A percentile compares a stretch with the other conserved stretches of the same genome.
These are phyloP conservation scores for Cryptococcus depauperatus DNA, from an alignment of 1,284 basidiomycete species.

Conservation along the genomic window DNA sequence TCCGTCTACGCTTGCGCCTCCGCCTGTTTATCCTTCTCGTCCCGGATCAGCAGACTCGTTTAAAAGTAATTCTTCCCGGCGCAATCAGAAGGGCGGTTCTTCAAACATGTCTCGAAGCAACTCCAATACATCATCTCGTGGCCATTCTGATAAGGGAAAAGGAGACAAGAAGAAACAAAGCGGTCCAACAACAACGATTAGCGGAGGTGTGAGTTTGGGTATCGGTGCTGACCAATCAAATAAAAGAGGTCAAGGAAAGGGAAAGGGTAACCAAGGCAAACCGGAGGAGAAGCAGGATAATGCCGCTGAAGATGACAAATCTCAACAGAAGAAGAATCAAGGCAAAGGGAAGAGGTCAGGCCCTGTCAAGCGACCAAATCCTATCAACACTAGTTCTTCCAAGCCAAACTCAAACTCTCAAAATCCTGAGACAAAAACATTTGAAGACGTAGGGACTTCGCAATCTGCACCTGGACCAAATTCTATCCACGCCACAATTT, in stretches of 20 bases:
- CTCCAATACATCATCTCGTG: conserved; percentile 22
- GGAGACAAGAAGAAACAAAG: conserved; percentile 21
- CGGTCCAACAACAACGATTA: conserved; percentile 35
- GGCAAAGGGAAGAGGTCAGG: conserved; percentile 9
- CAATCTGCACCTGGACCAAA: conserved; percentile 13
- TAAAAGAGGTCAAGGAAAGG: conserved; percentile 14
- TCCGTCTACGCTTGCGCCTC: conserved; percentile 15
- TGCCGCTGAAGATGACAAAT: conserved; percentile 3
- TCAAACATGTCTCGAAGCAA: conserved; percentile 26
- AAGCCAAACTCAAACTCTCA: conserved; percentile 3
- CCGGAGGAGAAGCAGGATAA: conserved; percentile 3
- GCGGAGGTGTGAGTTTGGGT: conserved; percentile 33
- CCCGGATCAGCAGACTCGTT: conserved; percentile 21
- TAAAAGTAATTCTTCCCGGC: conserved; percentile 19
- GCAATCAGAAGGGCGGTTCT: conserved; percentile 13
- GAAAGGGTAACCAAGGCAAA: conserved; percentile 8
- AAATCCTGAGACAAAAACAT: not conserved
- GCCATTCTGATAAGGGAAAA: conserved; percentile 8
- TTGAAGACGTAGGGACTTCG: conserved; percentile 1
- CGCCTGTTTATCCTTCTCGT: conserved; percentile 16
- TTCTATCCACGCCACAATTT: conserved; percentile 26
- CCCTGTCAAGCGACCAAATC: conserved; percentile 12
- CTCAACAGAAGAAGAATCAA: conserved; percentile 2
- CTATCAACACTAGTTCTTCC: conserved; percentile 14
- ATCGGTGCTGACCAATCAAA: conserved; percentile 9